Conservation (phyloP, 306 rosid genomes). For the Quillaja saponaria region DNA sequence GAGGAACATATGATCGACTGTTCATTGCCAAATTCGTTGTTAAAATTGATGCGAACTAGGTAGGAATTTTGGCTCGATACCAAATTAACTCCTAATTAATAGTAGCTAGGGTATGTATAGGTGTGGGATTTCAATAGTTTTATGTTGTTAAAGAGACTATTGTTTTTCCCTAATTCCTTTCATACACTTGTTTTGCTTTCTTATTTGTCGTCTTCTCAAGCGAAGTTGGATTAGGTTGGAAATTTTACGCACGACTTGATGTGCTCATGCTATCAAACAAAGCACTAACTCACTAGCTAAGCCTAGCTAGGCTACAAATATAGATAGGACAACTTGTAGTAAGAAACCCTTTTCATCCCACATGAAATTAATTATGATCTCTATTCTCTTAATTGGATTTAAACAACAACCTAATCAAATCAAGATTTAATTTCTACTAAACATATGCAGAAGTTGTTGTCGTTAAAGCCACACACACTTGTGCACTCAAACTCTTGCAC, state of each 20-base stretch:
- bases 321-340: too few relatives aligned
- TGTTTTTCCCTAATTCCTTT: not conserved
- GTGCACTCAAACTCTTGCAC: conserved; percentile 22
- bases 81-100: too few relatives aligned
- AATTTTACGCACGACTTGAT: conserved; percentile 22
- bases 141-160: conserved; percentile 28
- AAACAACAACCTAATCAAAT: not conserved
- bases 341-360: too few relatives aligned
- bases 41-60: too few relatives aligned
- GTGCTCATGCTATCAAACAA: conserved; percentile 46
- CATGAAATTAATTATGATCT: not conserved
- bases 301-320: too few relatives aligned
- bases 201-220: conserved; percentile 38
- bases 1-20: too few relatives aligned
- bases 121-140: conserved; percentile 27
- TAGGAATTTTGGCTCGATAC: too few relatives aligned
- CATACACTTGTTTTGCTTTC: conserved; percentile 7
- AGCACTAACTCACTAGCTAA: conserved; percentile 37
- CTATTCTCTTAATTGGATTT: not conserved
- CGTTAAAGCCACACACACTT: conserved; percentile 3
- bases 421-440: too few relatives aligned
- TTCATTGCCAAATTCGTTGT: too few relatives aligned
- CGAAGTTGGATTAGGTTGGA: conserved; percentile 52
- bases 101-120: not conserved
- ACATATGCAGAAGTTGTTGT: not conserved